Evolutionary conservation across 116 monocot species (phyloP), one percentile per base, ranked within the genome.

Genomic region (Trichopus zeylanicus): DNA sequence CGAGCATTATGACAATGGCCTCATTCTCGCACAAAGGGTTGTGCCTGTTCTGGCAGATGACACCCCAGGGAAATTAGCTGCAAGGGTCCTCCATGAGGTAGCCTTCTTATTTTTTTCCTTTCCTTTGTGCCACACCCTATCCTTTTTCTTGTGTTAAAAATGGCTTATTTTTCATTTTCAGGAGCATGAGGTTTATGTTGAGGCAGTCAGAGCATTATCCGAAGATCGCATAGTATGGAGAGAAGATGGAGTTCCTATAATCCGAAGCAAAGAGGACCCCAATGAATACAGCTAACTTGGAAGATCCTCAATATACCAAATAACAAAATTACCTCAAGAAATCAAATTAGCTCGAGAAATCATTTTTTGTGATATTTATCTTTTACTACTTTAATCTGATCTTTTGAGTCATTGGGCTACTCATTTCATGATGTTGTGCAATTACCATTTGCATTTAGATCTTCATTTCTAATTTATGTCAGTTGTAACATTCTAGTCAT

Each of bases 171-270:
- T n/a, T n/a, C n/a, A 31, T 46, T 59, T 76, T 31, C 78, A 98
- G 98, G 98, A 91, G 56, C 88, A 91, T 64, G 37, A 82, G 31
- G 57, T 88, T 19, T 91, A 91, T 61, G 75, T 74, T 29, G 85
- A 87, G 32, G 88, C 49, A 16, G 79, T 88, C 38, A 54, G 81
- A 23, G 98, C 91, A 37, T 38, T 98, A 46, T 98, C 91, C 37
- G 97, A 98, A 34, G 91, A 85, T 2, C 60, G 97, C 20, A 62
- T 98, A 62, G 37, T 80, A 9, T 91, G 97, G 97, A 87, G 97
- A 53, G 91, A 85, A 65, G 97, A 98, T 62, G 97, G 88, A 51
- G 87, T 98, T 4, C 97, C 97, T 57, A 62, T 98, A 26, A 83
- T 98, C 23, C 55, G 66, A 49, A 85, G 80, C 52, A 72, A 69